phyloP scores from a whole-genome alignment of 1,284 basidiomycete genomes.

The Tetrapyrgos nigripes region DNA sequence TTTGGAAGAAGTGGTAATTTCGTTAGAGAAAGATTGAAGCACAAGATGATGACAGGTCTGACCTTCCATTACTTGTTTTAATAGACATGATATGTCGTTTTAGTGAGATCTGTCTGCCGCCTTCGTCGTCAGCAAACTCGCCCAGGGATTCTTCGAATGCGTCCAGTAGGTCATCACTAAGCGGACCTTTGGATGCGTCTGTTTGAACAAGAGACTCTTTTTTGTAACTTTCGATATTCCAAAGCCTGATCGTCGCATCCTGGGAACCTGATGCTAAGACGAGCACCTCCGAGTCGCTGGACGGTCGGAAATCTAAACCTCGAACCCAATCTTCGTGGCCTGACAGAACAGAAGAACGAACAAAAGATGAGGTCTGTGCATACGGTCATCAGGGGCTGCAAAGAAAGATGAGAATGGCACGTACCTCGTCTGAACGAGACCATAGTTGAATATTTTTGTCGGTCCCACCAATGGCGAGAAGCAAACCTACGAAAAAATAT shows the following conservation, averaged over 20 bases:
- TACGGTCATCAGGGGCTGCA: not conserved
- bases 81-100: constrained; percentile 81
- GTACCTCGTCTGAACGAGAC: constrained; percentile 66
- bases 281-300: constrained; percentile 41
- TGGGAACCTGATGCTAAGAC: constrained; percentile 91
- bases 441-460: constrained; percentile 81
- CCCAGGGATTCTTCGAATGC: constrained; percentile 81
- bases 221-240: constrained; percentile 70
- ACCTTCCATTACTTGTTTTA: constrained; percentile 60
- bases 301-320: constrained; percentile 70
- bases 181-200: constrained; percentile 89
- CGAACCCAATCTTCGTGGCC: constrained; percentile 97
- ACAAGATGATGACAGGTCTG: constrained; percentile 8
- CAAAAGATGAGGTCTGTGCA: constrained; percentile 38
- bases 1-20: constrained; percentile 36
- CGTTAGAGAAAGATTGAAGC: constrained; percentile 14
- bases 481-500: constrained; percentile 50
- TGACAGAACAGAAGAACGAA: constrained; percentile 66
- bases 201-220: constrained; percentile 46
- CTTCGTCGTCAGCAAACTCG: constrained; percentile 72
- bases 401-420: constrained; percentile 16
- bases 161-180: constrained; percentile 53
- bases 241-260: constrained; percentile 89
- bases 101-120: constrained; percentile 83
- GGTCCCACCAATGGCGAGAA: constrained; percentile 83